phyloP scores from a whole-genome alignment of 2,329 filamentous ascomycete genomes.

The Trichoderma sp. region DNA sequence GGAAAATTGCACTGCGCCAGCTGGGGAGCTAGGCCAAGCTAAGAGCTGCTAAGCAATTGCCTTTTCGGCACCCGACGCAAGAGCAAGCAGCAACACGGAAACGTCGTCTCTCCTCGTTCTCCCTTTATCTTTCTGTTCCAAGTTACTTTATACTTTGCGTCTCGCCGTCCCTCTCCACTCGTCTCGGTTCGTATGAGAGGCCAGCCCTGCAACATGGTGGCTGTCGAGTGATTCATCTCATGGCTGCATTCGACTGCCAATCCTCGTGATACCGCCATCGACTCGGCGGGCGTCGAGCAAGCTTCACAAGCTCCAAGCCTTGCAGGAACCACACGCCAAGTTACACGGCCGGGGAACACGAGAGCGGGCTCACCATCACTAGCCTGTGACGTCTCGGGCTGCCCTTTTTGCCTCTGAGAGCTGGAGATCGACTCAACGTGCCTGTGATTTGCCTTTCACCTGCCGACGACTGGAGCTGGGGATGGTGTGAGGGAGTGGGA shows the following conservation, averaged over 20 bases:
- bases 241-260: slow-evolving; percentile 22
- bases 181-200: background rate
- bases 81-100: slow-evolving; percentile 7
- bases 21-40: slow-evolving; percentile 3
- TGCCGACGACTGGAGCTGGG: background rate
- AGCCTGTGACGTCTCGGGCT: slow-evolving; percentile 15
- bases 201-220: background rate
- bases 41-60: slow-evolving; percentile 18
- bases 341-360: slow-evolving; percentile 8
- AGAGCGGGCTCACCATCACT: slow-evolving; percentile 12
- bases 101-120: slow-evolving; percentile 7
- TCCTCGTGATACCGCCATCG: slow-evolving; percentile 20
- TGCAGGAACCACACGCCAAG: slow-evolving; percentile 13
- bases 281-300: slow-evolving; percentile 14
- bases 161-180: background rate
- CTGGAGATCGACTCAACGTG: background rate
- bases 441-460: slow-evolving; percentile 5
- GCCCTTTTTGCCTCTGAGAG: background rate
- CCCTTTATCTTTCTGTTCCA: background rate
- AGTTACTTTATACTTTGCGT: slow-evolving; percentile 10
- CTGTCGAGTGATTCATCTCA: slow-evolving; percentile 6
- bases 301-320: slow-evolving; percentile 21
- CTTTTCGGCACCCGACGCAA: slow-evolving; percentile 19
- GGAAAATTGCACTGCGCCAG: slow-evolving; percentile 8
- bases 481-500: slow-evolving; percentile 4